phyloP scores from a whole-genome alignment of 768 basidiomycete species.

The Chalciporus chontae region DNA sequence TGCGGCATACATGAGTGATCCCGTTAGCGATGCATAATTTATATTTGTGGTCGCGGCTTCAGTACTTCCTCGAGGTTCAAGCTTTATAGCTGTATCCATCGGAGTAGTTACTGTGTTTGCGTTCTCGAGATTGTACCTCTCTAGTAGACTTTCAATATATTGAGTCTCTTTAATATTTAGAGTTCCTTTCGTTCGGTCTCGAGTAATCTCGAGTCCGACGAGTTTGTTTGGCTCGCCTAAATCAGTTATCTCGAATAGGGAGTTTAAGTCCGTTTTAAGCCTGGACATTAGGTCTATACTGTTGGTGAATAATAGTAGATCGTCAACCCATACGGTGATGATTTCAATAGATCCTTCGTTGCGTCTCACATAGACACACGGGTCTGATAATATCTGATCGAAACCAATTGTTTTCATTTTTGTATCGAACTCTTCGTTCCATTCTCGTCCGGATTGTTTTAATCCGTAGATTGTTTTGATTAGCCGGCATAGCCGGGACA shows the following conservation, averaged over 20 bases:
- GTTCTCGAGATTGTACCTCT: not conserved
- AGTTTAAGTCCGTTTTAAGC: not conserved
- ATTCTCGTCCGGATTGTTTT: slow-evolving; percentile 28
- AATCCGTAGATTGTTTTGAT: slow-evolving; percentile 27
- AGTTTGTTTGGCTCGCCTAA: slow-evolving; percentile 21
- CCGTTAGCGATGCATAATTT: slow-evolving; percentile 4
- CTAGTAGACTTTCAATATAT: slow-evolving; percentile 7
- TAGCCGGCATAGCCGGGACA: slow-evolving; percentile 14
- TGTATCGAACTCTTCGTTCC: slow-evolving; percentile 25
- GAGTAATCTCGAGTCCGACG: slow-evolving; percentile 10
- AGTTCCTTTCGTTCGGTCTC: not conserved
- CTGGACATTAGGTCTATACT: not conserved
- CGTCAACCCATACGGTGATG: slow-evolving; percentile 20
- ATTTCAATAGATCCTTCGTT: slow-evolving; percentile 1
- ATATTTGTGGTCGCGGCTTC: not conserved
- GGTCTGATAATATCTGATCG: not conserved
- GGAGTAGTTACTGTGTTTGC: slow-evolving; percentile 6
- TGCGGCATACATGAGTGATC: slow-evolving; percentile 24
- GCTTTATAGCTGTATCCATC: not conserved
- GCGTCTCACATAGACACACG: slow-evolving; percentile 1
- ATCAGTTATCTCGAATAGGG: slow-evolving; percentile 6
- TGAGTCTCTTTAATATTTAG: not conserved
- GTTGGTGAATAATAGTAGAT: slow-evolving; percentile 3
- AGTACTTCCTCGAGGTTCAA: not conserved
- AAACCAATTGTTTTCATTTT: not conserved